Evolutionary conservation across 345 rosid species (phyloP).

Genomic region (Hirschfeldia incana): DNA sequence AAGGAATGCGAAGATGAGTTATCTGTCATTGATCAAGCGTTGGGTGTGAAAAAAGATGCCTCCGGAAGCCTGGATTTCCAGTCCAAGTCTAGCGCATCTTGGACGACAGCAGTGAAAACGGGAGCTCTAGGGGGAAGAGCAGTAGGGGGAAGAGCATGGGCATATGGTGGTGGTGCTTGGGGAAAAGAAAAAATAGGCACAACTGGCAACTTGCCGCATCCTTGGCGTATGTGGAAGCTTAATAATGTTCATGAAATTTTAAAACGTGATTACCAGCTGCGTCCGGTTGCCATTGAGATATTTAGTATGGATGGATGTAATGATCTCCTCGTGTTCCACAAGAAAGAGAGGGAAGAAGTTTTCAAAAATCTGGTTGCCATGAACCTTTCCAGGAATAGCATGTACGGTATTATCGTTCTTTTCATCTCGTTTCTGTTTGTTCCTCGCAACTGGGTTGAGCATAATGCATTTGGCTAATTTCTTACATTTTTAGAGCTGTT

Average conservation of each 20-base stretch:
- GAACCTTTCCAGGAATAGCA: slow-evolving; percentile 96
- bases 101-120: slow-evolving; percentile 61
- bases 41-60: slow-evolving; percentile 95
- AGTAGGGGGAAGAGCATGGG: slow-evolving; percentile 97
- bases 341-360: slow-evolving; percentile 98
- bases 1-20: slow-evolving; percentile 95
- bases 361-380: slow-evolving; percentile 90
- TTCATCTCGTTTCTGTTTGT: slow-evolving; percentile 22
- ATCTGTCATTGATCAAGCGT: slow-evolving; percentile 98
- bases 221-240: slow-evolving; percentile 99
- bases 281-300: slow-evolving; percentile 98
- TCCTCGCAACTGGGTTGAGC: slow-evolving; percentile 24
- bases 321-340: slow-evolving; percentile 95
- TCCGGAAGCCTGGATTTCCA: slow-evolving; percentile 74
- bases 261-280: slow-evolving; percentile 98
- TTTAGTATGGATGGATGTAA: slow-evolving; percentile 99
- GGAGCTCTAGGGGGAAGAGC: slow-evolving; percentile 85
- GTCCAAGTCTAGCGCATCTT: slow-evolving; percentile 83
- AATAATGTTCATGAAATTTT: slow-evolving; percentile 89
- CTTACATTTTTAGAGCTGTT: not conserved
- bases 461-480: slow-evolving; percentile 11
- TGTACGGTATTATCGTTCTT: slow-evolving; percentile 53
- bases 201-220: slow-evolving; percentile 85
- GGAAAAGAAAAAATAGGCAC: slow-evolving; percentile 87
- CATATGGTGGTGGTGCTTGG: slow-evolving; percentile 99